phyloP scores from a whole-genome alignment of 495 filamentous ascomycete genomes.

The Talaromyces thailandensis region DNA sequence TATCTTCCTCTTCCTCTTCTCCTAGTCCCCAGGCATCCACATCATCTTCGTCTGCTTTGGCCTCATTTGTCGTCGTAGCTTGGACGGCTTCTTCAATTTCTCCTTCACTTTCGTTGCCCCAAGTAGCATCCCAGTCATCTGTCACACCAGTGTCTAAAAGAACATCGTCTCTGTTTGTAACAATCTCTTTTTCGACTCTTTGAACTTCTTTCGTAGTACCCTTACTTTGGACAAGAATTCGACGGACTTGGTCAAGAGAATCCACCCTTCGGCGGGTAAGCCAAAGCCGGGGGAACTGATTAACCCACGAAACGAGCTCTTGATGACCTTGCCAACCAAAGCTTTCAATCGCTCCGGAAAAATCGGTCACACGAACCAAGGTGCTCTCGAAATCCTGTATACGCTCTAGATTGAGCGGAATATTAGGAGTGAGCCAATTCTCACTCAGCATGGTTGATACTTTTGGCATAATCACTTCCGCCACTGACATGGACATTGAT shows the following conservation, averaged over 20 bases:
- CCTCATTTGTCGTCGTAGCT: neutral
- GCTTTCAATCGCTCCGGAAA: constrained; percentile 52
- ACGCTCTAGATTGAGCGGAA: constrained; percentile 63
- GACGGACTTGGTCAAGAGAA: constrained; percentile 64
- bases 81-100: constrained; percentile 12
- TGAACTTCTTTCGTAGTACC: constrained; percentile 60
- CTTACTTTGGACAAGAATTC: constrained; percentile 54
- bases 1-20: constrained; percentile 34
- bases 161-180: constrained; percentile 58
- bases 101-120: constrained; percentile 57
- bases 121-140: constrained; percentile 69
- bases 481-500: constrained; percentile 51
- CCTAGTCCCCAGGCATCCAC: constrained; percentile 57
- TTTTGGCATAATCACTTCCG: constrained; percentile 55
- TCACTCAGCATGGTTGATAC: constrained; percentile 57
- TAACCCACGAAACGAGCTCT: constrained; percentile 70
- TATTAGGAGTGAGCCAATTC: constrained; percentile 62
- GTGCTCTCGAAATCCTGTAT: constrained; percentile 60
- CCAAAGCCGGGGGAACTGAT: constrained; percentile 73
- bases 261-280: constrained; percentile 72
- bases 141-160: constrained; percentile 44
- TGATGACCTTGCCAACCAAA: constrained; percentile 60
- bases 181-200: constrained; percentile 71
- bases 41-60: constrained; percentile 44
- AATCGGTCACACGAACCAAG: constrained; percentile 48